Base-by-base conservation (phyloP, 371 early-diverging fungal species). In the Conidiobolus incongruus region DNA sequence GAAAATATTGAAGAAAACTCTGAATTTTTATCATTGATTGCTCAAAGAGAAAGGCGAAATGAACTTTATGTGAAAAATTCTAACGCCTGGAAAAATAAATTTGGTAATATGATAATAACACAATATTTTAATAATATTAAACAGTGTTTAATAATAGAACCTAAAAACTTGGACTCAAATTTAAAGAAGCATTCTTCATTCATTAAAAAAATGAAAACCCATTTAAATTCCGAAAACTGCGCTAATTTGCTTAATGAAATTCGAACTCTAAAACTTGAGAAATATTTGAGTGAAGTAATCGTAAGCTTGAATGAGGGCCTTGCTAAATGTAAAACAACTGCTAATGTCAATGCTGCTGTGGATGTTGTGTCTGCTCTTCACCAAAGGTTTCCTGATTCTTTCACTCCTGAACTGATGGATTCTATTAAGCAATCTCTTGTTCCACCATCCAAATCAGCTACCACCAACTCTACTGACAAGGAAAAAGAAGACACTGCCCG, bases 111-210 rank as follows among this genome's bases (percentile, higher is more conserved):
- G n/a, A n/a, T n/a, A n/a, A n/a, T n/a, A n/a, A n/a, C n/a, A n/a
- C n/a, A n/a, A n/a, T n/a, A n/a, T n/a, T n/a, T n/a, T n/a, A n/a
- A n/a, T n/a, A n/a, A n/a, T n/a, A n/a, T n/a, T n/a, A n/a, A n/a
- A n/a, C n/a, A n/a, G n/a, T n/a, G n/a, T n/a, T n/a, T 26, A 26
- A 26, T 4, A 26, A 26, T 8, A 26, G 26, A 26, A 8, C 26
- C 26, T 26, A 4, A 3, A 26, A 79, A 71, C 41, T 75, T 94
- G 15, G 97, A 96, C 53, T 81, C 90, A 47, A 90, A 84, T 58
- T 77, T 96, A 44, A 96, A 93, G 54, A 92, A 92, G 65, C 92
- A 93, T 59, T 84, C 86, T 2, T 72, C 81, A 4, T 93, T 96
- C 53, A 84, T 91, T 43, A 85, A 87, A 52, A 90, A 87, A 55